Evolutionary conservation across 208 protist species (phyloP), one percentile per base, ranked within the genome.

Genomic region (Trypanosoma lewisi): DNA sequence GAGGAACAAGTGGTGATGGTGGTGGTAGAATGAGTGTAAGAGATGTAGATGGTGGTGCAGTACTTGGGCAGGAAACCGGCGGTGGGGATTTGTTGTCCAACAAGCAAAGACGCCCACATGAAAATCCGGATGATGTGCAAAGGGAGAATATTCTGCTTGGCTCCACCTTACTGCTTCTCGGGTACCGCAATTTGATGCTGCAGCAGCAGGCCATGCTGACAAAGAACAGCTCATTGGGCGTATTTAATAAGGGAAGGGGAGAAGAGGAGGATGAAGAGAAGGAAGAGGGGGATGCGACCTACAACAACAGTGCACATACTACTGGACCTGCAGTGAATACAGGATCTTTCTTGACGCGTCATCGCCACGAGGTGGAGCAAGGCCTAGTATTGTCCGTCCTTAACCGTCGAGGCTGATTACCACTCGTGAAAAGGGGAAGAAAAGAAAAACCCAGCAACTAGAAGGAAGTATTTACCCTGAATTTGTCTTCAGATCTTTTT

Each of bases 181-280:
- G 78, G 39, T 87, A 87, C 51, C 76, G 77, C 50, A 87, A 86
- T 42, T 58, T 89, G 21, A 54, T 87, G 54, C 63, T 88, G 41
- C 83, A 89, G 67, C 85, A 93, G 59, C 85, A 78, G 47, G 36
- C 75, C 19, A 67, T 79, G 12, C 69, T 93, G 11, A 61, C 81
- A 8, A 67, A 63, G 12, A 39, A 42, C 37, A 8, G 23, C 5
- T 33, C 14, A 6, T 14, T 28, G 9, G 56, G 8, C n/a, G 52
- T 14, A 14, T 30, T 28, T 34, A 7, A 19, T 34, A 41, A 21
- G 0, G 36, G 23, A 53, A 16, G 25, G 27, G 19, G 11, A 23
- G 17, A 39, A 33, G 27, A 30, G 41, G 37, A 36, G 28, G 28
- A 54, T 17, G 45, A 11, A 34, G 21, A 21, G 25, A 41, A 53